phyloP scores from a whole-genome alignment of 2,329 filamentous ascomycete genomes.

The Calonectria pteridis region DNA sequence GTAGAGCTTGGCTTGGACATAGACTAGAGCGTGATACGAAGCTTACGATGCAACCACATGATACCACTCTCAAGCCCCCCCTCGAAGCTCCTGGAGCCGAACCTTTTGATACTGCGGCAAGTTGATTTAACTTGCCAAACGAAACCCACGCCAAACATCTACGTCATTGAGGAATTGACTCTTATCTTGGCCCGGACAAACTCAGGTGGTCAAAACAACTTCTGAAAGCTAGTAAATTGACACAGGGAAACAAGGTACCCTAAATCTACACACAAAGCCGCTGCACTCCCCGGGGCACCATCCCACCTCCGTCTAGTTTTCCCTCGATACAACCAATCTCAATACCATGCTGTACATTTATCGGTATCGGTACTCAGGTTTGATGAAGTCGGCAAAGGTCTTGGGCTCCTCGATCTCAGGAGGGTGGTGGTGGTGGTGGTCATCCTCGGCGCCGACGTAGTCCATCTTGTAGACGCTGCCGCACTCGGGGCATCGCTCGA shows the following conservation, averaged over 20 bases:
- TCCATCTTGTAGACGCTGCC: conserved; percentile 98
- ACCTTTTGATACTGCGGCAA: background rate
- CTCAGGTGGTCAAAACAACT: conserved; percentile 40
- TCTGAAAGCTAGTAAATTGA: conserved; percentile 51
- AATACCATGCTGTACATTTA: conserved; percentile 46
- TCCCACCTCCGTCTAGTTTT: conserved; percentile 40
- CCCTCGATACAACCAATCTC: conserved; percentile 41
- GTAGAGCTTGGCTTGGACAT: background rate
- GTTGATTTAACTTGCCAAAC: background rate
- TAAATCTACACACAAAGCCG: conserved; percentile 57
- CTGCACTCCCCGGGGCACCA: conserved; percentile 40
- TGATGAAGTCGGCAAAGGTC: conserved; percentile 96
- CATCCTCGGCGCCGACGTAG: conserved; percentile 87
- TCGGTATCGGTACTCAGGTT: conserved; percentile 90
- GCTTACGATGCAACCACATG: background rate
- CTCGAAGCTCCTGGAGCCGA: background rate
- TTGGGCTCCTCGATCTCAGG: conserved; percentile 86
- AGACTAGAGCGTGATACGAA: background rate
- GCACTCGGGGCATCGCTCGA: conserved; percentile 97
- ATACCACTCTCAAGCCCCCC: background rate
- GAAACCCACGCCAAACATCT: background rate
- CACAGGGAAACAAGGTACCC: conserved; percentile 51
- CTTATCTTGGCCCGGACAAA: background rate
- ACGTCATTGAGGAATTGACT: conserved; percentile 5
- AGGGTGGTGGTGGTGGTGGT: conserved; percentile 72